Evolutionary conservation across 2,329 filamentous ascomycete genomes (phyloP).

Genomic region (Ceratocystis colombiana): DNA sequence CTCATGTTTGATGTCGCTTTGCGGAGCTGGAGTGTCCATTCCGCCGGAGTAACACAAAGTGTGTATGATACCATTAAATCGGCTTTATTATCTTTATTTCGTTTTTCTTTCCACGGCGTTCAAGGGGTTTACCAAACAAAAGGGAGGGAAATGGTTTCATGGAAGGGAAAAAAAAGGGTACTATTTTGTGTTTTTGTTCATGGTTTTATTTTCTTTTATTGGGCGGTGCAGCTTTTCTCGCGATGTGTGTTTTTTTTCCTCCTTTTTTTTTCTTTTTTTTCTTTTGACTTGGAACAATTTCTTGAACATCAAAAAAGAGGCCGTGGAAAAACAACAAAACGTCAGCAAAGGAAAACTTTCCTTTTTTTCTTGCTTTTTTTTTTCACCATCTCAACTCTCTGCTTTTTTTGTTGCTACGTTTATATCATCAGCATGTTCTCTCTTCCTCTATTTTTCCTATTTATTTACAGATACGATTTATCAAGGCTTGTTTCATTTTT

Average conservation of each 20-base stretch:
- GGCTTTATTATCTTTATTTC: constrained; percentile 16
- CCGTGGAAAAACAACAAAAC: constrained; percentile 17
- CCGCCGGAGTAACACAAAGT: neutral
- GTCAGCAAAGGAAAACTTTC: neutral
- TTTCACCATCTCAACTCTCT: constrained; percentile 23
- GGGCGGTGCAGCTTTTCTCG: constrained; percentile 8
- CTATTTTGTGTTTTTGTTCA: constrained; percentile 20
- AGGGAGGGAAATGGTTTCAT: constrained; percentile 21
- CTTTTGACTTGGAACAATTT: neutral
- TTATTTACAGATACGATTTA: neutral
- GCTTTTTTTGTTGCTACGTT: neutral
- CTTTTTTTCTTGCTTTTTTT: neutral
- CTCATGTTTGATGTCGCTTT: neutral
- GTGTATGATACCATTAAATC: constrained; percentile 20
- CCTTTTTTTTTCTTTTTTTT: constrained; percentile 16
- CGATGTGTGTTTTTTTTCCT: constrained; percentile 14
- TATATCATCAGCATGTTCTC: neutral
- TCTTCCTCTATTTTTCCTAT: neutral
- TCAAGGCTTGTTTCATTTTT: neutral
- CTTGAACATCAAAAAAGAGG: constrained; percentile 1
- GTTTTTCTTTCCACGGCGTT: constrained; percentile 22
- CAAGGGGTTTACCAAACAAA: constrained; percentile 20
- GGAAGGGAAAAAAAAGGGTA: constrained; percentile 21
- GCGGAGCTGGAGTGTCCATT: neutral
- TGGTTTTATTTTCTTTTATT: neutral